Evolutionary conservation across 768 basidiomycete genomes (phyloP).

Genomic region (Trametes elegans): DNA sequence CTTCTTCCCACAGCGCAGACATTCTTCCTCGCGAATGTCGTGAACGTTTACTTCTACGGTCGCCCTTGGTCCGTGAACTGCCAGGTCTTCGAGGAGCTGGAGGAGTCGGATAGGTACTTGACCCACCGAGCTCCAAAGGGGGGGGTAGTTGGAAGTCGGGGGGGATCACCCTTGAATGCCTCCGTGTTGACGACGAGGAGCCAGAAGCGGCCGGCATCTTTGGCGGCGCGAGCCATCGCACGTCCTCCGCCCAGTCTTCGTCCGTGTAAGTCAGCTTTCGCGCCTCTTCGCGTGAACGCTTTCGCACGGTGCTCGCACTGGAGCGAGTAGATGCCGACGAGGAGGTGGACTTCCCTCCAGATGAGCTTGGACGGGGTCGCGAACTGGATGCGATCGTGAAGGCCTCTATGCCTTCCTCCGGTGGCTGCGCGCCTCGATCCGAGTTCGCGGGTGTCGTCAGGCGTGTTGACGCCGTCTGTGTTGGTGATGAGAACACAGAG

Average conservation of each 20-base stretch:
- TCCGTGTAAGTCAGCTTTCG: constrained; percentile 37
- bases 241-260: constrained; percentile 67
- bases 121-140: constrained; percentile 3
- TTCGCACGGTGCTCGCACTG: constrained; percentile 9
- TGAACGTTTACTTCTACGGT: constrained; percentile 20
- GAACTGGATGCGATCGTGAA: constrained; percentile 25
- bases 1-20: constrained; percentile 40
- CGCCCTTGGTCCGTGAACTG: constrained; percentile 15
- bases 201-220: constrained; percentile 15
- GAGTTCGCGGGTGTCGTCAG: constrained; percentile 32
- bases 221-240: constrained; percentile 57
- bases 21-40: constrained; percentile 30
- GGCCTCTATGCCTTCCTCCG: constrained; percentile 10
- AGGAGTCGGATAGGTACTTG: not conserved
- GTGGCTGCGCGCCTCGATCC: constrained; percentile 14
- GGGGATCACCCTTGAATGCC: constrained; percentile 6
- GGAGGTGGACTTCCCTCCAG: constrained; percentile 7
- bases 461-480: constrained; percentile 35
- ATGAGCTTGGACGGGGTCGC: constrained; percentile 12
- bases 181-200: constrained; percentile 1
- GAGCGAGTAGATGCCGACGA: constrained; percentile 12
- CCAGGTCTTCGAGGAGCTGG: not conserved
- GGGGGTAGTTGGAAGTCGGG: constrained; percentile 17
- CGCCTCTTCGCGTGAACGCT: constrained; percentile 5
- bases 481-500: constrained; percentile 42